Evolutionary conservation across 495 filamentous ascomycete genomes (phyloP).

Genomic region (Extremus antarcticus): DNA sequence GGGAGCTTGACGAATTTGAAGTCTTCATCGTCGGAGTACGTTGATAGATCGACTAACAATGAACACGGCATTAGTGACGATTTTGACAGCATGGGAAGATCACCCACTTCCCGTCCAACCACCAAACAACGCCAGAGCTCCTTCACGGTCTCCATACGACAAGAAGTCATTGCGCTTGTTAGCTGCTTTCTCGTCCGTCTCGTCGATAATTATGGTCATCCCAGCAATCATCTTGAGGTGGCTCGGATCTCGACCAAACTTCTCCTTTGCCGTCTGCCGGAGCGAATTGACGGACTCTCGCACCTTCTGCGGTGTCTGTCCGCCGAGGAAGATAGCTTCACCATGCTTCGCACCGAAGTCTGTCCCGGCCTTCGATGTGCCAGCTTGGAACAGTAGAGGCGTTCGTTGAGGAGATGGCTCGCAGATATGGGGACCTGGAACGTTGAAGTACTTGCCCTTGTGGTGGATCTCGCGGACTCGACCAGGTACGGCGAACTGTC

Average conservation of each 20-base stretch:
- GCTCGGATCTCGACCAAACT: conserved; percentile 38
- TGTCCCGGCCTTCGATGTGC: conserved; percentile 51
- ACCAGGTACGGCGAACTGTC: conserved; percentile 49
- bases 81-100: too few relatives aligned
- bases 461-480: conserved; percentile 56
- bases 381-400: conserved; percentile 54
- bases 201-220: conserved; percentile 38
- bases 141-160: conserved; percentile 44
- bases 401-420: conserved; percentile 55
- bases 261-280: conserved; percentile 38
- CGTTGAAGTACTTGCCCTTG: conserved; percentile 51
- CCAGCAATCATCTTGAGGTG: conserved; percentile 44
- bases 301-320: conserved; percentile 29
- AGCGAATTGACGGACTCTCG: conserved; percentile 32
- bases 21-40: conserved; percentile 47
- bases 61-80: too few relatives aligned
- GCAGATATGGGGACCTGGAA: conserved; percentile 54
- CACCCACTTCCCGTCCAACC: conserved; percentile 53
- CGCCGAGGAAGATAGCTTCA: conserved; percentile 42
- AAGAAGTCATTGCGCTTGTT: conserved; percentile 39
- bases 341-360: conserved; percentile 52
- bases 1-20: conserved; percentile 40
- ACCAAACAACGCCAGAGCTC: conserved; percentile 47
- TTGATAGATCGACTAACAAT: conserved; percentile 43
- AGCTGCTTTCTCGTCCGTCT: conserved; percentile 42